Percentiles rank a stretch among this genome's conserved stretches.
phyloP scores from a whole-genome alignment of 1,139 yeast species.

The Pichia sp. region DNA sequence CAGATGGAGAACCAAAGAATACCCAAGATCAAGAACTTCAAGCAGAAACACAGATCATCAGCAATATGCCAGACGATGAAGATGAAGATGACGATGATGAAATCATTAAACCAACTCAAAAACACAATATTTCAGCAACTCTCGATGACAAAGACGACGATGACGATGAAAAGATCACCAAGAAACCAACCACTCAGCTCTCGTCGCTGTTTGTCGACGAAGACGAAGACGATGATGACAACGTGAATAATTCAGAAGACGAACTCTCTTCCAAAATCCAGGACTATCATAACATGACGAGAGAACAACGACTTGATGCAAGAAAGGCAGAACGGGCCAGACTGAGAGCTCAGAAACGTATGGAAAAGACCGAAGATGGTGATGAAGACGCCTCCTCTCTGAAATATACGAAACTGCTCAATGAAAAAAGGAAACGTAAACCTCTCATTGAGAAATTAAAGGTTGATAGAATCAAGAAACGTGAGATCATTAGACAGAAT shows the following conservation, averaged over 20 bases:
- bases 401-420: neutral
- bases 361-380: neutral
- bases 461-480: constrained; percentile 13
- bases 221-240: constrained; percentile 5
- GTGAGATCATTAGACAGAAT: constrained; percentile 24
- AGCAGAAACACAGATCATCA: no score
- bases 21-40: neutral
- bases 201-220: constrained; percentile 8
- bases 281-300: constrained; percentile 23
- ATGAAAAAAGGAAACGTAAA: constrained; percentile 3
- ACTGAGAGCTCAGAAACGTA: constrained; percentile 15
- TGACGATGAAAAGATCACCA: neutral
- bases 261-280: constrained; percentile 14
- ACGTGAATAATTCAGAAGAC: neutral
- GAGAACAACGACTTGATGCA: constrained; percentile 29
- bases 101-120: constrained; percentile 1
- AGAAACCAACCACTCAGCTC: neutral
- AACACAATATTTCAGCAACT: neutral
- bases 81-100: constrained; percentile 11
- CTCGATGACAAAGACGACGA: constrained; percentile 1
- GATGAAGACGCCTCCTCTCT: neutral
- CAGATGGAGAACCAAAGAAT: neutral
- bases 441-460: constrained; percentile 10
- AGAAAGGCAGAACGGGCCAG: constrained; percentile 23
- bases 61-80: no score